Conservation (phyloP, 148 eudicot species). For the Mesembryanthemum crystallinum region DNA sequence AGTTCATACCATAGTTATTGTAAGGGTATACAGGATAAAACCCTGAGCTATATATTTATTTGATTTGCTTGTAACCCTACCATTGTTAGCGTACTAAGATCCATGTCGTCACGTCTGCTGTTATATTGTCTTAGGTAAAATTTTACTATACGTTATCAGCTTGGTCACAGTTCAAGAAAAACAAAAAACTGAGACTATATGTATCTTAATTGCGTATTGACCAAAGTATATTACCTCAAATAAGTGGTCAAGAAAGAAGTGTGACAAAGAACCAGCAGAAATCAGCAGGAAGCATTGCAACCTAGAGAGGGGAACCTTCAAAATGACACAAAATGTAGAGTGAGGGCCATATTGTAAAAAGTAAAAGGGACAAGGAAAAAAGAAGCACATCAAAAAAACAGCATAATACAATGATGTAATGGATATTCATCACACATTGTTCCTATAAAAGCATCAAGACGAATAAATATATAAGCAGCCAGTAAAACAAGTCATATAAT, state of each 20-base stretch:
- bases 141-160: no score
- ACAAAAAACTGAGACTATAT: background rate
- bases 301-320: conserved; percentile 60
- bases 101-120: no score
- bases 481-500: no score
- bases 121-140: no score
- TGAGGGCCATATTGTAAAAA: background rate
- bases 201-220: background rate
- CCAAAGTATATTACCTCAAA: conserved; percentile 60
- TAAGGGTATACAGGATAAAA: no score
- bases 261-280: conserved; percentile 83
- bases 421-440: no score
- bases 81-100: no score
- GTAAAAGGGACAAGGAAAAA: background rate
- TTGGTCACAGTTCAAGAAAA: background rate
- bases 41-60: no score
- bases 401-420: background rate
- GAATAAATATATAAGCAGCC: no score
- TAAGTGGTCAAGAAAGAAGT: conserved; percentile 82
- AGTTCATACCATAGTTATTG: no score
- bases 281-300: conserved; percentile 73
- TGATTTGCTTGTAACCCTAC: no score
- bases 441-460: no score
- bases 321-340: conserved; percentile 9
- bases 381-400: background rate